phyloP scores from a whole-genome alignment of 768 basidiomycete species.

The Cystofilobasidium ferigula region DNA sequence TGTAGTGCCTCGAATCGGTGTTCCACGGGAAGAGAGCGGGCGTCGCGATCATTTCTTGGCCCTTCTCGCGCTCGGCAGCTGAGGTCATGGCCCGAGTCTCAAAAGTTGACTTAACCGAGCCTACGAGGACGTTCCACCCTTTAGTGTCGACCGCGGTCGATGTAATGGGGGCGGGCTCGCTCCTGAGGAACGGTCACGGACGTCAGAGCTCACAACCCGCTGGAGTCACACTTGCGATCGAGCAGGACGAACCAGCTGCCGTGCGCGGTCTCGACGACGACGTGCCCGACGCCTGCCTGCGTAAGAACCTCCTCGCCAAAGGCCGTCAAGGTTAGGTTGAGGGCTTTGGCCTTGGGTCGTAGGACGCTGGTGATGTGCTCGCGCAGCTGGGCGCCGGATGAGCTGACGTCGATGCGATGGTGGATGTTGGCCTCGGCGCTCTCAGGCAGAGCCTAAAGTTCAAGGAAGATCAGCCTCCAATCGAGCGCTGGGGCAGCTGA shows the following conservation, averaged over 20 bases:
- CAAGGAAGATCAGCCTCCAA: too few relatives aligned
- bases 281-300: slow-evolving; percentile 17
- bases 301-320: slow-evolving; percentile 30
- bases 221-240: neutral
- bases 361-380: slow-evolving; percentile 29
- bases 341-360: slow-evolving; percentile 28
- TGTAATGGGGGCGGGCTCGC: slow-evolving; percentile 33
- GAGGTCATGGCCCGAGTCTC: too few relatives aligned
- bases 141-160: slow-evolving; percentile 29
- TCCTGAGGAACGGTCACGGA: slow-evolving; percentile 21
- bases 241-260: slow-evolving; percentile 28
- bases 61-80: too few relatives aligned
- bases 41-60: too few relatives aligned
- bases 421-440: slow-evolving; percentile 32
- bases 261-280: slow-evolving; percentile 30
- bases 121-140: slow-evolving; percentile 33
- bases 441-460: slow-evolving; percentile 34
- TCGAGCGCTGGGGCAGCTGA: too few relatives aligned
- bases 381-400: slow-evolving; percentile 31
- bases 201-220: neutral
- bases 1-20: too few relatives aligned
- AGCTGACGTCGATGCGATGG: slow-evolving; percentile 34
- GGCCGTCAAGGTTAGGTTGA: slow-evolving; percentile 31
- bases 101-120: slow-evolving; percentile 30
- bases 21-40: too few relatives aligned